These are phyloP conservation scores for Silene latifolia DNA, from an alignment of 148 eudicot genomes.

Conservation along the genomic window DNA sequence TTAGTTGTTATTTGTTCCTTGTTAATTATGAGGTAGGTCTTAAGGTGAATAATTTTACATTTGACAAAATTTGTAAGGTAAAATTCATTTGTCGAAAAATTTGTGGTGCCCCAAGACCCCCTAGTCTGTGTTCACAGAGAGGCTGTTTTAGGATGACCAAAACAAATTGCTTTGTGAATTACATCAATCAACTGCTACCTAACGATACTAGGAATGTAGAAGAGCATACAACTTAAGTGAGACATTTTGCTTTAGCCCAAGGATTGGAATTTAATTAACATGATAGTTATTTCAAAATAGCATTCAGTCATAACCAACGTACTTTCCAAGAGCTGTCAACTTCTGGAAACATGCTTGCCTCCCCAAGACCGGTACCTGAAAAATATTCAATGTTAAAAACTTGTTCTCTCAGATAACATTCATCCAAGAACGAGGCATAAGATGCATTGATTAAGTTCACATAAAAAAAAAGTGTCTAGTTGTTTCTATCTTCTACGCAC, in stretches of 20 bases:
- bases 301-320: conserved; percentile 24
- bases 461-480: background rate
- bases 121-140: background rate
- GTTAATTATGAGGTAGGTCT: background rate
- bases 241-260: background rate
- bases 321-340: conserved; percentile 93
- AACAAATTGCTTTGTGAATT: background rate
- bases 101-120: background rate
- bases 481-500: background rate
- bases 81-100: background rate
- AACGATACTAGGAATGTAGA: background rate
- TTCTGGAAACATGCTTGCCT: conserved; percentile 84
- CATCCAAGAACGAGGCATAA: background rate
- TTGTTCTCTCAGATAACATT: background rate
- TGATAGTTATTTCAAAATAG: conserved; percentile 10
- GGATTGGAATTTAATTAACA: background rate
- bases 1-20: too few species aligned
- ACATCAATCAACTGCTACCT: background rate
- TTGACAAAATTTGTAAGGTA: background rate
- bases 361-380: conserved; percentile 59
- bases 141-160: background rate
- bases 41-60: background rate
- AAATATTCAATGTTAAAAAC: background rate
- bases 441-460: background rate
- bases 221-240: background rate